These are phyloP conservation scores for Rachicladosporium sp. DNA, from an alignment of 2,329 filamentous ascomycete species.

Conservation along the genomic window DNA sequence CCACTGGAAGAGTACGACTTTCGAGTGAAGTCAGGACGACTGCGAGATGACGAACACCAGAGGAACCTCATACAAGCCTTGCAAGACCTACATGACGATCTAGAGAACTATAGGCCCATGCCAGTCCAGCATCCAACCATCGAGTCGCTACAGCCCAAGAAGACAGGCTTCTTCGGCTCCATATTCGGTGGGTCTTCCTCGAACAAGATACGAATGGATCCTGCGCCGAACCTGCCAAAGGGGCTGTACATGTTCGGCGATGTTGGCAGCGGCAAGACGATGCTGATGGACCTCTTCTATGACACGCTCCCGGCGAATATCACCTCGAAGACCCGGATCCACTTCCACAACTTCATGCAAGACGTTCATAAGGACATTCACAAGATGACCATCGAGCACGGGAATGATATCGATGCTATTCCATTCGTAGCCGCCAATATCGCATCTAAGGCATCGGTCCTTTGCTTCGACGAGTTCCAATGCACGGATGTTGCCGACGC, in stretches of 20 bases:
- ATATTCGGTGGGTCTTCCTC: slow-evolving; percentile 43
- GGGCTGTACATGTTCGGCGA: slow-evolving; percentile 94
- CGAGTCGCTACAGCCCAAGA: slow-evolving; percentile 49
- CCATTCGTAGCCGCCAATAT: slow-evolving; percentile 93
- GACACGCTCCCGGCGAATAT: slow-evolving; percentile 78
- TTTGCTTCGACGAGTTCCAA: slow-evolving; percentile 98
- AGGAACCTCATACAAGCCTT: slow-evolving; percentile 79
- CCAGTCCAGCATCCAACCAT: slow-evolving; percentile 65
- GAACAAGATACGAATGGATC: slow-evolving; percentile 32
- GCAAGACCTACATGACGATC: slow-evolving; percentile 76
- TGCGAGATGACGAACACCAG: slow-evolving; percentile 86
- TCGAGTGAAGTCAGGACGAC: slow-evolving; percentile 57
- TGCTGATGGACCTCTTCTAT: slow-evolving; percentile 98
- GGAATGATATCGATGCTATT: slow-evolving; percentile 78
- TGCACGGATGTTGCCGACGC: slow-evolving; percentile 97
- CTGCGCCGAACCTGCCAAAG: slow-evolving; percentile 65
- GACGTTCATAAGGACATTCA: slow-evolving; percentile 87
- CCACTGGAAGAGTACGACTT: slow-evolving; percentile 82
- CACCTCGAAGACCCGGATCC: slow-evolving; percentile 71
- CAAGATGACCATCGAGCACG: slow-evolving; percentile 76
- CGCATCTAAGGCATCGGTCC: slow-evolving; percentile 67
- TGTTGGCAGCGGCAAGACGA: slow-evolving; percentile 95
- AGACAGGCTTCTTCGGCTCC: slow-evolving; percentile 44
- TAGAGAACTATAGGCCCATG: slow-evolving; percentile 60
- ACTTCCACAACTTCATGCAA: slow-evolving; percentile 99